phyloP scores from a whole-genome alignment of 2,329 filamentous ascomycete species.

The Xenosphaeropsis pyriputrescens region DNA sequence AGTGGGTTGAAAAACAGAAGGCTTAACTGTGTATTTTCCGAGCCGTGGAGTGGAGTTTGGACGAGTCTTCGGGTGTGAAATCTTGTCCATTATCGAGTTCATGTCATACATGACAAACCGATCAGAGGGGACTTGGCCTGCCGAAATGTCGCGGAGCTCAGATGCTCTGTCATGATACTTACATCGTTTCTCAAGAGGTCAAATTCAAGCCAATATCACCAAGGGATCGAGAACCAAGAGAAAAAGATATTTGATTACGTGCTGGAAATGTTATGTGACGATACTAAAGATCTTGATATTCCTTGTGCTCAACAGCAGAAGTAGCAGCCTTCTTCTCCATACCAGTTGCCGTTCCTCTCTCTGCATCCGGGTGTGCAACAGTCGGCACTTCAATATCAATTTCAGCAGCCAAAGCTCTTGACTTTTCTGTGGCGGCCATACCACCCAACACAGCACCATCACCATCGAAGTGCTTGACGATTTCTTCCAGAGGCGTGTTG shows the following conservation, averaged over 20 bases:
- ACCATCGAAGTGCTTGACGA: constrained; percentile 26
- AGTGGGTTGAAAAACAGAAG: not conserved
- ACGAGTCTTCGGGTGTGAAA: too few relatives aligned
- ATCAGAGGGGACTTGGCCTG: too few relatives aligned
- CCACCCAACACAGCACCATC: constrained; percentile 17
- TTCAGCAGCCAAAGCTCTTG: constrained; percentile 1
- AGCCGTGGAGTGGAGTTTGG: too few relatives aligned
- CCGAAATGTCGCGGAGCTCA: too few relatives aligned
- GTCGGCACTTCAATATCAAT: not conserved
- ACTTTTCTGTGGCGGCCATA: not conserved
- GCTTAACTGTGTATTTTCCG: not conserved
- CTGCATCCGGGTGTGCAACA: not conserved
- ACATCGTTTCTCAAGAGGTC: too few relatives aligned
- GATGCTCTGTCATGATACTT: too few relatives aligned
- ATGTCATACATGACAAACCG: too few relatives aligned
- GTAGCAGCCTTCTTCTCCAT: not conserved
- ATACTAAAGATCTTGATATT: not conserved
- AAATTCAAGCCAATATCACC: too few relatives aligned
- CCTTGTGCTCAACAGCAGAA: not conserved
- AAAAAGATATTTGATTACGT: not conserved
- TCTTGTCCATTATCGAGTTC: too few relatives aligned
- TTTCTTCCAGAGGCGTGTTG: constrained; percentile 26
- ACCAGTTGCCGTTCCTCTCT: not conserved
- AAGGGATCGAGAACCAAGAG: too few relatives aligned
- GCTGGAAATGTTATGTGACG: not conserved